Evolutionary conservation across 2,329 filamentous ascomycete species (phyloP).

Genomic region (Aspergillus jensenii): DNA sequence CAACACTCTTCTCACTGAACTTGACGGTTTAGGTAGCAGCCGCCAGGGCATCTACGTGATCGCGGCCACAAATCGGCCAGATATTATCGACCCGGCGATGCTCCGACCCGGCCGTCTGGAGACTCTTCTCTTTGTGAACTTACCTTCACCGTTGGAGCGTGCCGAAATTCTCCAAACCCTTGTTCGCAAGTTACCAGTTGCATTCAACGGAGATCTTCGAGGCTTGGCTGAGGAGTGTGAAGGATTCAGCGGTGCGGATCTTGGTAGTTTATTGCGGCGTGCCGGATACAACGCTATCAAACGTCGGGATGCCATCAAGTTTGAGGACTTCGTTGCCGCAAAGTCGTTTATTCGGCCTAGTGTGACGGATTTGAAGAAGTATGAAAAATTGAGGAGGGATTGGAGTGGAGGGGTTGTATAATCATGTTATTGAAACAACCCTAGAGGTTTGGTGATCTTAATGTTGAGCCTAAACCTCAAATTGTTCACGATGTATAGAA

Average conservation of each 20-base stretch:
- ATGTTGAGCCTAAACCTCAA: not conserved
- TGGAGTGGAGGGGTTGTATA: conserved; percentile 44
- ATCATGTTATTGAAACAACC: not conserved
- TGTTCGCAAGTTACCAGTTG: conserved; percentile 51
- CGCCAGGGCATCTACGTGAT: conserved; percentile 90
- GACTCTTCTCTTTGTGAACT: conserved; percentile 82
- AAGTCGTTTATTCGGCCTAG: conserved; percentile 46
- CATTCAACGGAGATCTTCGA: conserved; percentile 57
- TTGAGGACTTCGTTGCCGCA: conserved; percentile 44
- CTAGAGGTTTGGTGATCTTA: conserved; percentile 1
- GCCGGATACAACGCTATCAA: conserved; percentile 60
- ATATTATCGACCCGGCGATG: conserved; percentile 96
- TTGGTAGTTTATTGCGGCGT: conserved; percentile 58
- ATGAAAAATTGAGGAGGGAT: conserved; percentile 54
- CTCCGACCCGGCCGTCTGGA: conserved; percentile 86
- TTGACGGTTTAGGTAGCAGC: conserved; percentile 75
- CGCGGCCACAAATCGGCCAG: conserved; percentile 89
- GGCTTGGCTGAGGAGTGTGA: conserved; percentile 70
- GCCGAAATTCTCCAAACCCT: conserved; percentile 80
- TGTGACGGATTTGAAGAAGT: conserved; percentile 59
- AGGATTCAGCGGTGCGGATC: conserved; percentile 73
- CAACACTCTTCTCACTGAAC: conserved; percentile 89
- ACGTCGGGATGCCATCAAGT: conserved; percentile 47
- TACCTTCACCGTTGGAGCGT: conserved; percentile 75
- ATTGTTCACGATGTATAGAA: not conserved